Base-by-base conservation (phyloP, 2,329 filamentous ascomycete species). In the Dissoconium aciculare region DNA sequence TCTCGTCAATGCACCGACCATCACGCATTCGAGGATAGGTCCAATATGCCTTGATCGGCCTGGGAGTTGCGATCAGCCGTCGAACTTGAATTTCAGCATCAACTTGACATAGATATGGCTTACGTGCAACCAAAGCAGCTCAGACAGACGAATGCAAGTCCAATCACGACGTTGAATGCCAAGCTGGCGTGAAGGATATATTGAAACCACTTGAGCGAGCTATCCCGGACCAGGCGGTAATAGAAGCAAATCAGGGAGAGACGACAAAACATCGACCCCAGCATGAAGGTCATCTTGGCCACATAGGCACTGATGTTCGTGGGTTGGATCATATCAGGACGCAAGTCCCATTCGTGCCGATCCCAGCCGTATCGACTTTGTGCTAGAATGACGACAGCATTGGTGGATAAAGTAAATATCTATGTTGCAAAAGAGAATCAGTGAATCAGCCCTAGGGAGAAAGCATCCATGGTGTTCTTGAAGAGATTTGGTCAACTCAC, bases 241-340 rank as follows among this genome's bases (percentile, higher is more conserved):
- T 63, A 64, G 41, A 63, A 61, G 39, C 48, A 56, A 17, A 62
- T 54, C 5, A 64, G 45, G 0, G 57, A 61, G 11, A 61, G 45
- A 11, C 60, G 47, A 0, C 58, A 62, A 34, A 60, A 62, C 1
- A 54, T 57, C 1, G 59, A 49, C 2, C 59, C 58, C 9, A 52
- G 41, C 2, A 51, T 53, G 37, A 62, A 63, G 4, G 58, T 41
- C 5, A 59, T 30, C 38, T 63, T 63, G 3, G 59, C 51, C 2
- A 47, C 43, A 41, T 63, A 54, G 3, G 57, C 60, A 10, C 60
- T 51, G 32, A 59, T 57, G 13, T 43, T 40, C 4, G 51, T 49
- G 15, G 28, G 31, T 33, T 44, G 33, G 27, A 27, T 14, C 15
- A 12, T n/a, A 10, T 26, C 6, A 24, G 27, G 12, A 2, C 48